These are phyloP conservation scores for Ascoidea asiatica DNA, from an alignment of 805 yeast species.

Conservation along the genomic window DNA sequence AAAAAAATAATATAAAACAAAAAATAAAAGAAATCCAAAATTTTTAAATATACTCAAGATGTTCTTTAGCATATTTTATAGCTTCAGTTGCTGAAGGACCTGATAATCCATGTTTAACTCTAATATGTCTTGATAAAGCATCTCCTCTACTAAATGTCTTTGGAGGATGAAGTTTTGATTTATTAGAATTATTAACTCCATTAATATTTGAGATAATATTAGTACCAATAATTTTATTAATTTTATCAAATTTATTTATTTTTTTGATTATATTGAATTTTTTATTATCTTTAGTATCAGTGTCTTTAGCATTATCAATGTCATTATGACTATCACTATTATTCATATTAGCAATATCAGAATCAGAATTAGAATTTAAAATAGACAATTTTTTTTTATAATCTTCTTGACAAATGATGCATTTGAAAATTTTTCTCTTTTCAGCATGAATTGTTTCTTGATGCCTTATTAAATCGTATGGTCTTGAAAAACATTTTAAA, in stretches of 20 bases:
- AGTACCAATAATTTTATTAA: too few species aligned
- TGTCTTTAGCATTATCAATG: slow-evolving; percentile 17
- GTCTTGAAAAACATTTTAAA: slow-evolving; percentile 75
- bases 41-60: slow-evolving; percentile 52
- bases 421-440: slow-evolving; percentile 72
- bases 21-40: too few species aligned
- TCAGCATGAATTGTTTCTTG: slow-evolving; percentile 93
- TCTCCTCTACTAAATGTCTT: slow-evolving; percentile 90
- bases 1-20: too few species aligned
- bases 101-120: slow-evolving; percentile 72
- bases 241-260: too few species aligned
- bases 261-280: too few species aligned
- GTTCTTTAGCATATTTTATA: slow-evolving; percentile 62
- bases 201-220: too few species aligned
- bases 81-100: slow-evolving; percentile 58
- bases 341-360: too few species aligned
- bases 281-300: neutral
- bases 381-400: slow-evolving; percentile 27
- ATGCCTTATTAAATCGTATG: slow-evolving; percentile 88
- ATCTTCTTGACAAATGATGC: slow-evolving; percentile 68
- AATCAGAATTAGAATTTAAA: too few species aligned
- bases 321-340: too few species aligned
- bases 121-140: slow-evolving; percentile 85
- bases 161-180: slow-evolving; percentile 15
- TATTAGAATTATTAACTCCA: slow-evolving; percentile 1